Percentiles rank a stretch among this genome's conserved stretches.
Evolutionary conservation across 2,329 filamentous ascomycete genomes (phyloP).

Genomic region (Colletotrichum sp.): DNA sequence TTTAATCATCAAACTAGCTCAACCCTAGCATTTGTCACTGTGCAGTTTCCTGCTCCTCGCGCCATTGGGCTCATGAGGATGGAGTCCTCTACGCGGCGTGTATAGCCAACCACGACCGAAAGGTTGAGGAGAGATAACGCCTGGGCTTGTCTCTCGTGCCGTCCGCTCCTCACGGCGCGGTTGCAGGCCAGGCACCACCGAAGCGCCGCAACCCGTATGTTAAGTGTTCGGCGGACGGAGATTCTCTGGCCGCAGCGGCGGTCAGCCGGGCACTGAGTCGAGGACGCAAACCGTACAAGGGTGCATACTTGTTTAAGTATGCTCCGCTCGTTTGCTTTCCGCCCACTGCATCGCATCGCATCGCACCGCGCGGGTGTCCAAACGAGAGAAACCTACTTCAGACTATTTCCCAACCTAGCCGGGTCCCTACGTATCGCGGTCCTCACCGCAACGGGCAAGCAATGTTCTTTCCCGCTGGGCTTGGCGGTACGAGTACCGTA

Average conservation of each 20-base stretch:
- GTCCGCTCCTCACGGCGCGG: neutral
- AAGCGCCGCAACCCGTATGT: neutral
- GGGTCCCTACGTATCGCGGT: neutral
- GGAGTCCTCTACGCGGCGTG: neutral
- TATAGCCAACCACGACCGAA: neutral
- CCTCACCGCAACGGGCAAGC: neutral
- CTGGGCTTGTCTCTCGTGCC: neutral
- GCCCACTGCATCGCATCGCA: neutral
- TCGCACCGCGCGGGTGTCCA: neutral
- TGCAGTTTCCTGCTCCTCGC: neutral
- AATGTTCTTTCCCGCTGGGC: neutral
- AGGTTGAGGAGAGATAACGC: neutral
- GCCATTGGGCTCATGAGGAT: neutral
- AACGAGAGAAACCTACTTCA: neutral
- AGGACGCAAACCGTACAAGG: neutral
- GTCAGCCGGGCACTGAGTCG: constrained; percentile 1
- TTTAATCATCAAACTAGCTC: neutral
- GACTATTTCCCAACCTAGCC: neutral
- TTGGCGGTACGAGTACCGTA: neutral
- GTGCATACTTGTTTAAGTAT: neutral
- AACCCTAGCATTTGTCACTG: neutral
- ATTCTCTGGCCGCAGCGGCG: neutral
- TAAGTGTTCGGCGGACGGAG: neutral
- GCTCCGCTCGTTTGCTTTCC: neutral
- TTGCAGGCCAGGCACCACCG: neutral